Base-by-base conservation (phyloP, 1,139 yeast species). In the Saccharomyces hybrid region DNA sequence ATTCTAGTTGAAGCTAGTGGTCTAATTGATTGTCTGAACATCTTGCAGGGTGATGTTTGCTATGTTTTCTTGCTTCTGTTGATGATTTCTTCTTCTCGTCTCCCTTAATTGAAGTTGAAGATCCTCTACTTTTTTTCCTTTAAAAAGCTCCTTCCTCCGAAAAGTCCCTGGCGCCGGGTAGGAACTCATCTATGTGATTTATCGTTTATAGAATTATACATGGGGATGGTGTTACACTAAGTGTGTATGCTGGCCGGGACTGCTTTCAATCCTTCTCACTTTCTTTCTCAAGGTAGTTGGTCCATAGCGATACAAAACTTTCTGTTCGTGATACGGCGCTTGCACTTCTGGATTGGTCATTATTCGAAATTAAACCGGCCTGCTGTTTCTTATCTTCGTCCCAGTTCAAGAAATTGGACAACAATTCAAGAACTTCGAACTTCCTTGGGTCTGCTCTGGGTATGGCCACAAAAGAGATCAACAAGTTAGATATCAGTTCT, bases 371-470 rank as follows among this genome's bases (percentile, higher is more conserved):
- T 55, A 91, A 75, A 0, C 98, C 98, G 1, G 97, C 97, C 58
- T 86, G 90, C 32, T 84, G 77, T 62, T 81, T 84, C 66, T 89
- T 86, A 47, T 81, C 83, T 50, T 88, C 95, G 68, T 86, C 93
- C 99, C 99, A 93, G 56, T 82, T 85, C 57, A 93, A 75, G 63
- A 86, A 84, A 57, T 88, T 88, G 28, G 96, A 80, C 48, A 93
- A 85, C 56, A 93, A 78, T 67, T 84, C 89, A 55, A 93, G 77
- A 3, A 95, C 96, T 73, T 93, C 98, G 67, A 86, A 93, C 70
- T 93, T 89, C 71, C 91, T 93, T 12, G 96, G 81, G 68, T 93
- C 99, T 1, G 95, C 97, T 58, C 99, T 77, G 6, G 97, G 97
- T 42, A 93, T 78, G 51, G 86, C 86, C 16, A 93, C 78, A 71